phyloP scores from a whole-genome alignment of 2,329 filamentous ascomycete species.

The Metarhizium rileyi region DNA sequence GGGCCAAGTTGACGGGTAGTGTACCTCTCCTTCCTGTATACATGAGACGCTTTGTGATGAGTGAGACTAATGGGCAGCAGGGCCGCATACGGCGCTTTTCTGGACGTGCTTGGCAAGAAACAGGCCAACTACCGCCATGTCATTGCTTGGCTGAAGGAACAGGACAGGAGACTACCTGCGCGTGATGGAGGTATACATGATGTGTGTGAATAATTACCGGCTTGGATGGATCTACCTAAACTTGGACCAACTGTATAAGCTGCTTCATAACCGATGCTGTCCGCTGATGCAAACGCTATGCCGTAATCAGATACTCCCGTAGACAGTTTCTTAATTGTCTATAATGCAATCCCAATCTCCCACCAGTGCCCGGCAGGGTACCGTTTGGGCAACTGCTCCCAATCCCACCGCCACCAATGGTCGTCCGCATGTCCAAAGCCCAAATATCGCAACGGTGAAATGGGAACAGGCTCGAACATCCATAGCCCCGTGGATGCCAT shows the following conservation, averaged over 20 bases:
- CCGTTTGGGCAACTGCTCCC: conserved; percentile 41
- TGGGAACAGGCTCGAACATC: conserved; percentile 72
- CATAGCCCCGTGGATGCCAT: conserved; percentile 65
- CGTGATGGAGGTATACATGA: neutral
- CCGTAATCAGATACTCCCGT: neutral
- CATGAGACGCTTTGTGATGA: neutral
- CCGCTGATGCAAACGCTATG: neutral
- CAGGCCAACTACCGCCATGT: conserved; percentile 60
- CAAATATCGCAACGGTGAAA: conserved; percentile 59
- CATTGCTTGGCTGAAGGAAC: conserved; percentile 55
- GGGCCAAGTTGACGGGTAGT: conserved; percentile 52
- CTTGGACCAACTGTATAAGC: too few relatives aligned
- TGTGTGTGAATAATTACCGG: neutral
- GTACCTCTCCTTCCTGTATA: conserved; percentile 27
- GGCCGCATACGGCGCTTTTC: conserved; percentile 62
- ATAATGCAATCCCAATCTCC: conserved; percentile 30
- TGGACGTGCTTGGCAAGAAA: conserved; percentile 54
- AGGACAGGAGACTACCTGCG: conserved; percentile 22
- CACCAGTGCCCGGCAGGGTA: conserved; percentile 55
- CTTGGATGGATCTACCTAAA: neutral
- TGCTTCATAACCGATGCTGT: neutral
- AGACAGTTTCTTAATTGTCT: neutral
- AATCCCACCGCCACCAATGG: conserved; percentile 58
- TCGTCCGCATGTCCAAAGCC: conserved; percentile 53
- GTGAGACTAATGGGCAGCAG: conserved; percentile 26